phyloP scores from a whole-genome alignment of 192 early-diverging fungal genomes.

The Umbelopsis isabellina region DNA sequence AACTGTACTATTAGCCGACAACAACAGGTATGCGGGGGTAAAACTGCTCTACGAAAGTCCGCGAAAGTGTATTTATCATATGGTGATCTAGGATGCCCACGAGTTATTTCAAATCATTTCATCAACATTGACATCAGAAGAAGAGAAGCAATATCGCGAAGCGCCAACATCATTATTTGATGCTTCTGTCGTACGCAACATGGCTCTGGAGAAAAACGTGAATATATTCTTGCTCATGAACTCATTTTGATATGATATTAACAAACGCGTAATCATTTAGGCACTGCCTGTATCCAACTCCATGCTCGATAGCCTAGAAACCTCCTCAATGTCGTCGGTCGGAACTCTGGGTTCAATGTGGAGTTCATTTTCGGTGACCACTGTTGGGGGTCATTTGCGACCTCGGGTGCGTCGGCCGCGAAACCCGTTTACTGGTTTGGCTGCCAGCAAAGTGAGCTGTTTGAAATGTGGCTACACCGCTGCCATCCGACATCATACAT shows the following conservation, averaged over 20 bases:
- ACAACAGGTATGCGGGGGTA: slow-evolving; percentile 37
- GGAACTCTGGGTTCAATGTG: slow-evolving; percentile 45
- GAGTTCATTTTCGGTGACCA: slow-evolving; percentile 45
- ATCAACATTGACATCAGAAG: slow-evolving; percentile 73
- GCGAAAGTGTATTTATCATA: not conserved
- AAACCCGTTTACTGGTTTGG: slow-evolving; percentile 63
- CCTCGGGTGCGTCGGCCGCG: slow-evolving; percentile 40
- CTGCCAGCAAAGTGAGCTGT: slow-evolving; percentile 72
- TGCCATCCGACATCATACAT: slow-evolving; percentile 73
- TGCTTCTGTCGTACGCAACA: slow-evolving; percentile 23
- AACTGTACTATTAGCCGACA: slow-evolving; percentile 39
- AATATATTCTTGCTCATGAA: not conserved
- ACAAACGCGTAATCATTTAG: not conserved
- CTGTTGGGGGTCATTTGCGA: slow-evolving; percentile 35
- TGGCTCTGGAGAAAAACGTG: slow-evolving; percentile 26
- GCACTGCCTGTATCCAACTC: slow-evolving; percentile 6
- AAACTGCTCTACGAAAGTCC: not conserved
- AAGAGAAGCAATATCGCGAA: slow-evolving; percentile 42
- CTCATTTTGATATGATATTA: not conserved
- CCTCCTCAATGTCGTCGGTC: slow-evolving; percentile 39
- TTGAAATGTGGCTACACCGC: slow-evolving; percentile 73
- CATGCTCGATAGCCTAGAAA: slow-evolving; percentile 37
- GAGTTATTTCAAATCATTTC: slow-evolving; percentile 88
- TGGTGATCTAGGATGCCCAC: slow-evolving; percentile 76
- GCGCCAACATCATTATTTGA: slow-evolving; percentile 35